phyloP scores from a whole-genome alignment of 106 monocot species.

The Apostasia ramifera region DNA sequence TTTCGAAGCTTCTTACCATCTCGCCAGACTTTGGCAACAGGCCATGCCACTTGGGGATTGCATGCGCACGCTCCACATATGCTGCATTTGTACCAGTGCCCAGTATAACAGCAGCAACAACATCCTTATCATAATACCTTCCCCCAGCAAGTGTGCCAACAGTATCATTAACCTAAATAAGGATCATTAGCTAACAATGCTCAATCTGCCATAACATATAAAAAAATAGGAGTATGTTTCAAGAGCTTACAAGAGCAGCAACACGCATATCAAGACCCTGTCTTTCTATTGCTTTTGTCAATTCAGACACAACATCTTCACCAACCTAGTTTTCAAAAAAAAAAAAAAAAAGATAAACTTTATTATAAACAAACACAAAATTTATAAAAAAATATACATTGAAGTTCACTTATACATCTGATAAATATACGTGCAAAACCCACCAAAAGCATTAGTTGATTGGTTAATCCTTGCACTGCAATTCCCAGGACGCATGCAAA shows the following conservation, averaged over 20 bases:
- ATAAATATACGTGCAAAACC: too few species aligned
- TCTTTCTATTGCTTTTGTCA: slow-evolving; percentile 54
- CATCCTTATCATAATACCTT: slow-evolving; percentile 29
- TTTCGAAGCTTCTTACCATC: slow-evolving; percentile 20
- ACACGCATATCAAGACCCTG: slow-evolving; percentile 64
- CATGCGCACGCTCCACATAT: slow-evolving; percentile 28
- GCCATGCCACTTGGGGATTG: slow-evolving; percentile 41
- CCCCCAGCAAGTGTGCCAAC: slow-evolving; percentile 44
- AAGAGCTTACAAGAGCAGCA: slow-evolving; percentile 37
- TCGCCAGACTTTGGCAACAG: slow-evolving; percentile 19
- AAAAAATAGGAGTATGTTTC: neutral
- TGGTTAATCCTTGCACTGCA: too few species aligned
- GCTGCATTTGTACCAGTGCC: slow-evolving; percentile 49
- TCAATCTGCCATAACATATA: neutral
- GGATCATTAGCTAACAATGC: neutral
- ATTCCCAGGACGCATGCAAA: too few species aligned
- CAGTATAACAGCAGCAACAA: slow-evolving; percentile 33
- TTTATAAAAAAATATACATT: too few species aligned
- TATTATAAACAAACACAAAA: neutral
- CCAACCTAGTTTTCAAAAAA: slow-evolving; percentile 22
- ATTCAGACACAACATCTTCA: slow-evolving; percentile 50
- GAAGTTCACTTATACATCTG: too few species aligned
- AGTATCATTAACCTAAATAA: slow-evolving; percentile 43
- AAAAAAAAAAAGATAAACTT: neutral
- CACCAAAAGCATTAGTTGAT: too few species aligned